phyloP scores from a whole-genome alignment of 192 early-diverging fungal species.

The Backusella westeae region DNA sequence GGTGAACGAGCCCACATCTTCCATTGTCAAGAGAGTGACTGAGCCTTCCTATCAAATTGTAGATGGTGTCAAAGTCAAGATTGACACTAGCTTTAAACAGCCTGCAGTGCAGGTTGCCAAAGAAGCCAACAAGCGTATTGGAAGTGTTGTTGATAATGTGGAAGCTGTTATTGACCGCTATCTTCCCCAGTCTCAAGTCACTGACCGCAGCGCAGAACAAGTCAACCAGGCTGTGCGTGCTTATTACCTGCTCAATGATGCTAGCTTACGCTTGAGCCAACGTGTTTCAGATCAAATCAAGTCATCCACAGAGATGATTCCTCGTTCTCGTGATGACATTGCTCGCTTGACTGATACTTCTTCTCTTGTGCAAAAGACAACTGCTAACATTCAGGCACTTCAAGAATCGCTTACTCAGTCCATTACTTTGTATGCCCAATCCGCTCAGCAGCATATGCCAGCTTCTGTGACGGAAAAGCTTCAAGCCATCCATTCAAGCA shows the following conservation, averaged over 20 bases:
- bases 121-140: constrained; percentile 25
- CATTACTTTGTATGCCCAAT: constrained; percentile 24
- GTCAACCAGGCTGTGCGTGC: constrained; percentile 33
- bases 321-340: constrained; percentile 24
- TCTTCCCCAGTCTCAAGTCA: constrained; percentile 24
- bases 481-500: constrained; percentile 5
- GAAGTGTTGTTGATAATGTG: constrained; percentile 53
- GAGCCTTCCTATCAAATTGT: constrained; percentile 51
- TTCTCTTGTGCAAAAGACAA: constrained; percentile 22
- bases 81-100: constrained; percentile 16
- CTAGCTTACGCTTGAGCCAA: constrained; percentile 26
- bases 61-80: constrained; percentile 29
- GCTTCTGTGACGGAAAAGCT: constrained; percentile 21
- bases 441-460: constrained; percentile 20
- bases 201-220: constrained; percentile 18
- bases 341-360: constrained; percentile 22
- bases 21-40: constrained; percentile 57
- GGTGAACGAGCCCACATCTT: constrained; percentile 57
- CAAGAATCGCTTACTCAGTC: constrained; percentile 24
- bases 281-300: constrained; percentile 28
- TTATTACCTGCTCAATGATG: constrained; percentile 22
- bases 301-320: constrained; percentile 16
- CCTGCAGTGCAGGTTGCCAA: constrained; percentile 52
- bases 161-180: constrained; percentile 40
- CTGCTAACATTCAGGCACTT: constrained; percentile 17